Percentiles rank a stretch among this genome's conserved stretches.
These are phyloP conservation scores for Aspergillus aculeatinus DNA, from an alignment of 2,329 filamentous ascomycete genomes.

Conservation along the genomic window DNA sequence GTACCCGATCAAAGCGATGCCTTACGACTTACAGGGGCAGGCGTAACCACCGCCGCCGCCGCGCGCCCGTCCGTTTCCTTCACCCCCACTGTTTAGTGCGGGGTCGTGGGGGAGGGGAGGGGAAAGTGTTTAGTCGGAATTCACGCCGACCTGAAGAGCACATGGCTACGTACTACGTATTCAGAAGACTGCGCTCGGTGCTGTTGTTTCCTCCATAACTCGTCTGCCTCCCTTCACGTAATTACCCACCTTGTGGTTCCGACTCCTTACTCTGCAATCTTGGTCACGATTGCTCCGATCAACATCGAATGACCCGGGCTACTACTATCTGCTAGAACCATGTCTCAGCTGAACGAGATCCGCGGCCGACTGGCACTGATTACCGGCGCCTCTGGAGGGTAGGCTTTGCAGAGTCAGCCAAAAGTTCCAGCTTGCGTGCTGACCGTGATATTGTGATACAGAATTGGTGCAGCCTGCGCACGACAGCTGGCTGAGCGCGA, in stretches of 20 bases:
- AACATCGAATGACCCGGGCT: neutral
- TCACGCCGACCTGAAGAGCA: neutral
- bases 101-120: neutral
- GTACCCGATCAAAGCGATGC: neutral
- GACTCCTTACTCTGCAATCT: neutral
- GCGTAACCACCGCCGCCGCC: neutral
- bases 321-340: neutral
- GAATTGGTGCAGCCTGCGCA: conserved; percentile 62
- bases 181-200: neutral
- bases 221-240: neutral
- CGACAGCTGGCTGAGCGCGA: conserved; percentile 54
- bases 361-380: conserved; percentile 57
- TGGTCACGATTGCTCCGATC: neutral
- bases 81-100: neutral
- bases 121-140: neutral
- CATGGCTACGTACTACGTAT: neutral
- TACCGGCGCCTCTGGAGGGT: conserved; percentile 63
- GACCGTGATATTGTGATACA: conserved; percentile 24
- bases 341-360: conserved; percentile 46
- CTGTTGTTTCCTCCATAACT: neutral
- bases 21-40: too few relatives aligned
- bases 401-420: conserved; percentile 21
- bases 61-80: neutral
- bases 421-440: neutral
- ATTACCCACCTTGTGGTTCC: neutral